Evolutionary conservation across 2,329 filamentous ascomycete species (phyloP).

Genomic region (Cercospora janseana): DNA sequence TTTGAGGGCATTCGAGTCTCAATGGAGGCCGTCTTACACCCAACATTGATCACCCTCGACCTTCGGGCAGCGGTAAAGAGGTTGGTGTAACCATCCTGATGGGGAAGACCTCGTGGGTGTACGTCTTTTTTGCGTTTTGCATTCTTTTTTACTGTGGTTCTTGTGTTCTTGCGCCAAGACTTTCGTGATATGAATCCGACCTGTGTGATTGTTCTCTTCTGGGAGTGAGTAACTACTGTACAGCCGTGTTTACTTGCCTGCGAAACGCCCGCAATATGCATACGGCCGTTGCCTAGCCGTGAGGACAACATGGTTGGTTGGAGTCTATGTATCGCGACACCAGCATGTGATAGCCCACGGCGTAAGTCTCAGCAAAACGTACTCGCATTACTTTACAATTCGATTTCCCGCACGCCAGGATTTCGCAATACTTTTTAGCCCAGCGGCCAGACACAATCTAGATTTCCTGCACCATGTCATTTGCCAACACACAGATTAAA

Average conservation of each 20-base stretch:
- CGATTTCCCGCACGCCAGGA: too few relatives aligned
- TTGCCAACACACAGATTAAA: background rate
- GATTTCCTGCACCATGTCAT: background rate
- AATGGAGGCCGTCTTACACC: conserved; percentile 5
- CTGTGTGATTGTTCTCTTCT: background rate
- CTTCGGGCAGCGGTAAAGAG: conserved; percentile 1
- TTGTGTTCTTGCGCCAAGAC: background rate
- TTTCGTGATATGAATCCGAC: background rate
- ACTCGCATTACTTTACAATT: too few relatives aligned
- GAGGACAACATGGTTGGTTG: too few relatives aligned
- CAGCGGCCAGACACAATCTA: too few relatives aligned
- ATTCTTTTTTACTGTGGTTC: background rate
- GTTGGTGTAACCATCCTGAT: background rate
- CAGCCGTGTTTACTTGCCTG: background rate
- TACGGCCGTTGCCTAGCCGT: too few relatives aligned
- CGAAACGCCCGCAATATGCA: too few relatives aligned
- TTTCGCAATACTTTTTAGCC: too few relatives aligned
- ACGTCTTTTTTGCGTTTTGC: conserved; percentile 5
- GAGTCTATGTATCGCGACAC: too few relatives aligned
- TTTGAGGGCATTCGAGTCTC: conserved; percentile 5
- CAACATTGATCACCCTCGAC: conserved; percentile 1
- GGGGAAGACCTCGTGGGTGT: conserved; percentile 7
- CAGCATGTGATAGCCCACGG: too few relatives aligned
- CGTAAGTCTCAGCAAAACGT: too few relatives aligned
- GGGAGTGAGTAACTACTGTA: too few relatives aligned